Evolutionary conservation across 257 asterid genomes (phyloP).

Genomic region (Forsythia viridissima): DNA sequence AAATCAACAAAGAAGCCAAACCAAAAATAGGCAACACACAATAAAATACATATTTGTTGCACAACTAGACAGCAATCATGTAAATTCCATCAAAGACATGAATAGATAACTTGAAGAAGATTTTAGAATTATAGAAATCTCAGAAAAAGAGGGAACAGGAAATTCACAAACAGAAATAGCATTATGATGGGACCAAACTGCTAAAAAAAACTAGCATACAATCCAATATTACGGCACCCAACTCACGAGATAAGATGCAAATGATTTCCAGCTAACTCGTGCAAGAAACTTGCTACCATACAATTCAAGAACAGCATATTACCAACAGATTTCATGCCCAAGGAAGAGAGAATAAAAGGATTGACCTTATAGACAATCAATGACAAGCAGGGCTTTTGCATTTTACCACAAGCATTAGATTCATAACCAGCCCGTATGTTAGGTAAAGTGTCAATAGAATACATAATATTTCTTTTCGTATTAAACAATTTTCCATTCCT

Average conservation of each 20-base stretch:
- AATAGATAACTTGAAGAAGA: neutral
- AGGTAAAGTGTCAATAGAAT: neutral
- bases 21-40: neutral
- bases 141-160: neutral
- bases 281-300: neutral
- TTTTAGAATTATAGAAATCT: neutral
- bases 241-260: neutral
- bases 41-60: neutral
- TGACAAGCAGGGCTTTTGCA: neutral
- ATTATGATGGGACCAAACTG: neutral
- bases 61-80: neutral
- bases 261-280: neutral
- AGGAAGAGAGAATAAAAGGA: neutral
- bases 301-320: neutral
- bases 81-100: neutral
- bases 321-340: neutral
- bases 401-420: neutral
- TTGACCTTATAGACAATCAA: neutral
- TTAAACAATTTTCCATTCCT: neutral
- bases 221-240: neutral
- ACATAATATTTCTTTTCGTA: neutral
- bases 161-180: neutral
- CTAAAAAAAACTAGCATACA: neutral
- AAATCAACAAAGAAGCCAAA: conserved; percentile 10
- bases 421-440: neutral